Evolutionary conservation across 768 basidiomycete genomes (phyloP).

Genomic region (Rhizopogon sp.): DNA sequence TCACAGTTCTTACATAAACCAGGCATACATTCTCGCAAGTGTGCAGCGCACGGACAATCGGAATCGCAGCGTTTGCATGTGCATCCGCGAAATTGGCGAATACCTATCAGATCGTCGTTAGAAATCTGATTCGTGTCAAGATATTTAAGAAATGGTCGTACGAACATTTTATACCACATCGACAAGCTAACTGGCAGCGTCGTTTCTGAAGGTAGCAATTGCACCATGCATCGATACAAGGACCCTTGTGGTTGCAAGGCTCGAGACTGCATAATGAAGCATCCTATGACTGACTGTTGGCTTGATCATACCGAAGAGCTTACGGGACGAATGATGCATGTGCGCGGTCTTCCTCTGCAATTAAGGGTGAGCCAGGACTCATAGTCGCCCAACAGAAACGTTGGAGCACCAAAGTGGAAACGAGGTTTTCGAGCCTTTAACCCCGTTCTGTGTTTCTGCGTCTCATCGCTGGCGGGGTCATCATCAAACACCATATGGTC

Average conservation of each 20-base stretch:
- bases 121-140: slow-evolving; percentile 12
- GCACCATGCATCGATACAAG: slow-evolving; percentile 38
- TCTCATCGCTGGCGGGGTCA: background rate
- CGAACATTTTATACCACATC: slow-evolving; percentile 40
- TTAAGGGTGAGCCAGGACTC: background rate
- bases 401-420: slow-evolving; percentile 12
- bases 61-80: slow-evolving; percentile 24
- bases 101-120: slow-evolving; percentile 26
- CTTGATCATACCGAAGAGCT: background rate
- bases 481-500: slow-evolving; percentile 14
- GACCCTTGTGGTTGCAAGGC: slow-evolving; percentile 45
- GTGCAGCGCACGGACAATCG: slow-evolving; percentile 33
- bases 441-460: background rate
- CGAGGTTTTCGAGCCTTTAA: background rate
- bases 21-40: slow-evolving; percentile 46
- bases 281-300: background rate
- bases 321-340: slow-evolving; percentile 3
- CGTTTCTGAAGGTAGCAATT: slow-evolving; percentile 32
- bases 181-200: slow-evolving; percentile 45
- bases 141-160: background rate
- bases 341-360: slow-evolving; percentile 7
- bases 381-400: background rate
- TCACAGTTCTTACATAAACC: slow-evolving; percentile 42
- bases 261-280: slow-evolving; percentile 15
- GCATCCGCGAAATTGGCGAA: slow-evolving; percentile 39